These are phyloP conservation scores for Pyrus pyrifolia DNA, from an alignment of 306 rosid species.

Conservation along the genomic window DNA sequence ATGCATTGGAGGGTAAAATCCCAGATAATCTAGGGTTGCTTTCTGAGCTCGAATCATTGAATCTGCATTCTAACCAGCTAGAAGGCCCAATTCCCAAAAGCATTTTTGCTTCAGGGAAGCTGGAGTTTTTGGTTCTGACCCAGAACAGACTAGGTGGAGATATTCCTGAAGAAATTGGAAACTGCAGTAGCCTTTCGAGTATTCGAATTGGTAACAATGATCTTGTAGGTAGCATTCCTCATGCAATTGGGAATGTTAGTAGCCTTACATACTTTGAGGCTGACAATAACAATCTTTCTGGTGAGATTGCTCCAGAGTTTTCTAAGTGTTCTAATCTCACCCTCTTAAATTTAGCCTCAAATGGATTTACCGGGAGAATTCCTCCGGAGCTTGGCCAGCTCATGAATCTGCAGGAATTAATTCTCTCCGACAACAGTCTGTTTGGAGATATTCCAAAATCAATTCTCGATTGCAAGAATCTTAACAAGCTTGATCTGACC, in stretches of 20 bases:
- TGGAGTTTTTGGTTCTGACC: conserved; percentile 79
- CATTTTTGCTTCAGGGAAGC: conserved; percentile 72
- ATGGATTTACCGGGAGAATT: conserved; percentile 71
- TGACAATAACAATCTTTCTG: conserved; percentile 78
- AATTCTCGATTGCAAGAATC: conserved; percentile 73
- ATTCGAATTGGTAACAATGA: conserved; percentile 47
- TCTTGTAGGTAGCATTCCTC: conserved; percentile 43
- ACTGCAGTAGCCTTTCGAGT: conserved; percentile 39
- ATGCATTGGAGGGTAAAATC: conserved; percentile 59
- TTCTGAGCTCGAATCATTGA: conserved; percentile 69
- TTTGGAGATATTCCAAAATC: conserved; percentile 77
- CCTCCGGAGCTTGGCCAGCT: conserved; percentile 78
- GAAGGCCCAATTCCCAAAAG: conserved; percentile 79
- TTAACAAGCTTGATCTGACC: conserved; percentile 92
- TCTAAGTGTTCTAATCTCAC: conserved; percentile 77
- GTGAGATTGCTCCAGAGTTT: conserved; percentile 58
- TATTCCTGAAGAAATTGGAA: conserved; percentile 48
- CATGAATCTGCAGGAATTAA: conserved; percentile 84
- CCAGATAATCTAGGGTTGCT: conserved; percentile 68
- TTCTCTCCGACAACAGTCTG: conserved; percentile 73
- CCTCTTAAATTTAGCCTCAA: conserved; percentile 87
- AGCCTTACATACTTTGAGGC: conserved; percentile 98
- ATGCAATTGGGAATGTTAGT: conserved; percentile 66
- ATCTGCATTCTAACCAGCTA: conserved; percentile 84
- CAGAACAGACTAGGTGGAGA: conserved; percentile 53